Percentiles rank a stretch among this genome's conserved stretches.
These are phyloP conservation scores for Acanthamoeba castellanii DNA, from an alignment of 208 protist genomes.

Conservation along the genomic window DNA sequence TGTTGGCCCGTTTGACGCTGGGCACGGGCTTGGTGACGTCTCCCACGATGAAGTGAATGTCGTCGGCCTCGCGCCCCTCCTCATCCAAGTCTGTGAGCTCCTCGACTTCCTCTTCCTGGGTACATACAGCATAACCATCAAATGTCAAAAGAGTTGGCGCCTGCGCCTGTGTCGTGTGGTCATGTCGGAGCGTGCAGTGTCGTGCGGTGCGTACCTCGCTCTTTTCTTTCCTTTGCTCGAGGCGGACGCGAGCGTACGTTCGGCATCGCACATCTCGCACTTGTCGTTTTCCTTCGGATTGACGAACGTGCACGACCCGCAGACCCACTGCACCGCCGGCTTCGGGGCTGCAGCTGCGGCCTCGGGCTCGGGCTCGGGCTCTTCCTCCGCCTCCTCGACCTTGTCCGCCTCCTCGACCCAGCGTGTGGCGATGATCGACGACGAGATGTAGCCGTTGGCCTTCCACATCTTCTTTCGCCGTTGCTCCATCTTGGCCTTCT, in stretches of 20 bases:
- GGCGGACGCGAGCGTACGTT: neutral
- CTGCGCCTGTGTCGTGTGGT: neutral
- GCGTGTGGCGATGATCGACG: conserved; percentile 33
- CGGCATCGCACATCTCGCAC: neutral
- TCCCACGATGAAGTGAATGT: conserved; percentile 60
- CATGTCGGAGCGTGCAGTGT: no score
- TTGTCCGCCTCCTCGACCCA: neutral
- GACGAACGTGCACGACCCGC: neutral
- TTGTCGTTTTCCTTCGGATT: conserved; percentile 9
- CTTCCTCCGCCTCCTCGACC: neutral
- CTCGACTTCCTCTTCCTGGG: neutral
- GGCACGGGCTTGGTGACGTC: conserved; percentile 40
- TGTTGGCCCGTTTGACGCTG: neutral
- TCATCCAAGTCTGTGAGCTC: conserved; percentile 29
- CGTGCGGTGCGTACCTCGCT: neutral
- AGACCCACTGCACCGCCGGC: neutral
- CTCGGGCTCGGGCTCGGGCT: neutral
- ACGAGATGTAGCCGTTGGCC: conserved; percentile 57
- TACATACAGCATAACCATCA: neutral
- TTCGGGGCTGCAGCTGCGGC: neutral
- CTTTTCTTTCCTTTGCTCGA: neutral
- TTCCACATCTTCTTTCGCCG: conserved; percentile 39
- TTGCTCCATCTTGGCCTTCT: neutral
- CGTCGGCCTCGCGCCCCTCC: conserved; percentile 16
- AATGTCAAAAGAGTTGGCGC: no score